phyloP scores from a whole-genome alignment of 177 flowering plant genomes.

The Telopea speciosissima region DNA sequence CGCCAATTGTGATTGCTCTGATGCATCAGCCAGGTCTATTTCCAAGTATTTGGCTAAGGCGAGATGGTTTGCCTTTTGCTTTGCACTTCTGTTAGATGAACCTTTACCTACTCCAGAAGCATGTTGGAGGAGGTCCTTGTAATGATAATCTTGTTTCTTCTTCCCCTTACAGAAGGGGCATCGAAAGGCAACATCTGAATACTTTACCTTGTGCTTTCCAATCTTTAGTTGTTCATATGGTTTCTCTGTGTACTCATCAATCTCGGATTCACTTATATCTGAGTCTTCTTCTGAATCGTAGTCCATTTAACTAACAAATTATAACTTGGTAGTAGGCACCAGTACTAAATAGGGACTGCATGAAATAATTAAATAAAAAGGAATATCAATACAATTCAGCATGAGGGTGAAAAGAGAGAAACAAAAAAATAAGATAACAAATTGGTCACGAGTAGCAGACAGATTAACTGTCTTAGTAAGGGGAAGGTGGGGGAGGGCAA shows the following conservation, averaged over 20 bases:
- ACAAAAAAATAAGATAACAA: background rate
- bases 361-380: too few relatives aligned
- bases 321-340: background rate
- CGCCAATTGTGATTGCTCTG: conserved; percentile 22
- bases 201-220: conserved; percentile 42
- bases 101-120: conserved; percentile 72
- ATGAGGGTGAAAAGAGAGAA: background rate
- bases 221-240: conserved; percentile 42
- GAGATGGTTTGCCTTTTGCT: conserved; percentile 71
- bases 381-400: background rate
- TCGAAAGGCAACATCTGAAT: conserved; percentile 40
- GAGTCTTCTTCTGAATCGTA: conserved; percentile 58
- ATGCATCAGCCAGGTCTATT: conserved; percentile 36
- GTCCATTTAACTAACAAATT: conserved; percentile 30
- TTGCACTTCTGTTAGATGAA: conserved; percentile 52
- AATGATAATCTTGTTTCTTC: conserved; percentile 70
- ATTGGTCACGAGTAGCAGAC: background rate
- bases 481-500: too few relatives aligned
- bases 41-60: conserved; percentile 68
- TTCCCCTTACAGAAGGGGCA: conserved; percentile 90
- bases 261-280: conserved; percentile 83
- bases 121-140: conserved; percentile 72
- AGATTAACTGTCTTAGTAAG: too few relatives aligned
- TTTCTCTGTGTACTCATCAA: conserved; percentile 41
- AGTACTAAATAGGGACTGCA: too few relatives aligned